Evolutionary conservation across 345 rosid species (phyloP).

Genomic region (Syzygium oleosum): DNA sequence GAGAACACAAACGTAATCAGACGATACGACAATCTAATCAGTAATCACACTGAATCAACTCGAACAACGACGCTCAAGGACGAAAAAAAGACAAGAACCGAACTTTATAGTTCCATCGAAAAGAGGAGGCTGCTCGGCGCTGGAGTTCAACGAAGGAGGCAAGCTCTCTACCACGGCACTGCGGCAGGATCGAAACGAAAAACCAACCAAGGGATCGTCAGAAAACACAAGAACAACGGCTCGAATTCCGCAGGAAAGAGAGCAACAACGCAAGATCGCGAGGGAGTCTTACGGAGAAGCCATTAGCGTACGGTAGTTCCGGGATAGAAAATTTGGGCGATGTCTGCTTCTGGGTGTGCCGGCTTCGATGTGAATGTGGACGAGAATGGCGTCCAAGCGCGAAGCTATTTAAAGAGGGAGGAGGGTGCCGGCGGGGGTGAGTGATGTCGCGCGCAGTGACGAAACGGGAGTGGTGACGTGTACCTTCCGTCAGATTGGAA

Average conservation of each 20-base stretch:
- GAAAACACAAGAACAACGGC: not conserved
- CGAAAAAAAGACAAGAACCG: not conserved
- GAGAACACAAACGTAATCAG: not conserved
- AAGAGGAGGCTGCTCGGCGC: constrained; percentile 55
- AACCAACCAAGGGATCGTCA: not conserved
- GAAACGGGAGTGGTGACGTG: not conserved
- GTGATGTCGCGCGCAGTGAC: constrained; percentile 3
- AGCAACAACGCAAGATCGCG: not conserved
- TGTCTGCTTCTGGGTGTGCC: not conserved
- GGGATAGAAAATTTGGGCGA: not conserved
- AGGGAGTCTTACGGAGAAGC: constrained; percentile 20
- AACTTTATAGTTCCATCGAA: constrained; percentile 78
- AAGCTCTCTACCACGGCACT: constrained; percentile 33
- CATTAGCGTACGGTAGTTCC: constrained; percentile 5
- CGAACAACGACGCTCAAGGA: not conserved
- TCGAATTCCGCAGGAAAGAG: not conserved
- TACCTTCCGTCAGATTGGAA: not conserved
- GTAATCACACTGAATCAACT: not conserved
- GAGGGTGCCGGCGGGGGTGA: not conserved
- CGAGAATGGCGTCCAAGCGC: not conserved
- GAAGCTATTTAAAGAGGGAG: not conserved
- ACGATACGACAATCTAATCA: not conserved
- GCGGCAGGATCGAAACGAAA: not conserved
- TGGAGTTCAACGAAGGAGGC: constrained; percentile 41
- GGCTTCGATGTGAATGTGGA: not conserved